phyloP scores from a whole-genome alignment of 2,329 filamentous ascomycete species.

The Fusarium paranaense region DNA sequence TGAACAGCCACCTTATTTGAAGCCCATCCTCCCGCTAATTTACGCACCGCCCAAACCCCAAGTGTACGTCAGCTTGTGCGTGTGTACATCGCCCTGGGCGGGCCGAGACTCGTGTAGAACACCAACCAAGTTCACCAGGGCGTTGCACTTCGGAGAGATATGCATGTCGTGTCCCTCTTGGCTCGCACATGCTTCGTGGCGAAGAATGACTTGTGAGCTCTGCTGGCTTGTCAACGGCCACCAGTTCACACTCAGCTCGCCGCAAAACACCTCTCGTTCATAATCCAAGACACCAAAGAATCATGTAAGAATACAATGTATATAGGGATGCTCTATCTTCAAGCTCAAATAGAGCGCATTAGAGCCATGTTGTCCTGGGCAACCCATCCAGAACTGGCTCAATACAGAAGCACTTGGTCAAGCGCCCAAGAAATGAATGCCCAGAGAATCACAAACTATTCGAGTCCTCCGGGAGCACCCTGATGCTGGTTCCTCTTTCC shows the following conservation, averaged over 20 bases:
- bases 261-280: neutral
- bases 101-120: neutral
- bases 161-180: neutral
- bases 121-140: neutral
- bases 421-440: conserved; percentile 3
- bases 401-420: neutral
- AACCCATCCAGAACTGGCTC: neutral
- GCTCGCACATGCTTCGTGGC: neutral
- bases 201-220: neutral
- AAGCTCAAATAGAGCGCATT: neutral
- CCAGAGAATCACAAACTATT: neutral
- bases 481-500: neutral
- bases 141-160: neutral
- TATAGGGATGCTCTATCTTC: neutral
- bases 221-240: neutral
- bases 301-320: neutral
- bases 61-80: neutral
- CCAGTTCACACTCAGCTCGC: neutral
- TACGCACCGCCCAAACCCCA: neutral
- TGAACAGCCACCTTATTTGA: conserved; percentile 20
- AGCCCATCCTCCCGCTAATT: neutral
- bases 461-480: neutral
- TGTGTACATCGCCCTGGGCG: neutral
- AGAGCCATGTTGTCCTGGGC: neutral
- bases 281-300: neutral